These are phyloP conservation scores for Chytriomyces confervae DNA, from an alignment of 192 early-diverging fungal genomes.

Conservation along the genomic window DNA sequence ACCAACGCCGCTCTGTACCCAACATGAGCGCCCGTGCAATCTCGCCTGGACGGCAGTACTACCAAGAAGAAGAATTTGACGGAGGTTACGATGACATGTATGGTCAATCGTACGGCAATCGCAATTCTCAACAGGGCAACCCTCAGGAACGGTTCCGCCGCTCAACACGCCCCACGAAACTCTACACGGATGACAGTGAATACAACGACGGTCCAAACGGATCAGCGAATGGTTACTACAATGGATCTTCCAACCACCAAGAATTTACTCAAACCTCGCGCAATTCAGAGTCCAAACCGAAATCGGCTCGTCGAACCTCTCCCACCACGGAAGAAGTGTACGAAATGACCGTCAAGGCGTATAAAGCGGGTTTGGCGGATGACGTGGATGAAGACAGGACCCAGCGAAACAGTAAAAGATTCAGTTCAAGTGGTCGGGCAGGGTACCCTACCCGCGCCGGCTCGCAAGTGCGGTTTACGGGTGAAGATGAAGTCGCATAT, in stretches of 20 bases:
- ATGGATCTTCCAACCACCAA: too few species aligned
- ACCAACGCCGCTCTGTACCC: not conserved
- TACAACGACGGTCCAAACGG: not conserved
- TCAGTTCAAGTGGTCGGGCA: not conserved
- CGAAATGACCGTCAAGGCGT: constrained; percentile 32
- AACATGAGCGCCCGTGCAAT: not conserved
- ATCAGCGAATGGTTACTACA: constrained; percentile 3
- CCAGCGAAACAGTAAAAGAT: not conserved
- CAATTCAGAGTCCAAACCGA: too few species aligned
- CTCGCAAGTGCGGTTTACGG: constrained; percentile 18
- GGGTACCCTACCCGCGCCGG: constrained; percentile 28
- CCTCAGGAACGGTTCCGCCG: constrained; percentile 6
- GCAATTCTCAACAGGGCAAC: not conserved
- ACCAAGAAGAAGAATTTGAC: not conserved
- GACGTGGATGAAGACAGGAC: constrained; percentile 13
- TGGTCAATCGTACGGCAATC: not conserved
- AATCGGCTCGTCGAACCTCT: not conserved
- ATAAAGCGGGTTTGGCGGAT: constrained; percentile 27
- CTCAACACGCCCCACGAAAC: constrained; percentile 30
- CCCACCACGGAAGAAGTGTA: constrained; percentile 22
- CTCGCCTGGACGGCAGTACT: not conserved
- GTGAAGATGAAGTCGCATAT: constrained; percentile 32
- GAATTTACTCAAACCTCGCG: too few species aligned
- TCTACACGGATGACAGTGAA: not conserved
- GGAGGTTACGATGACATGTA: not conserved